phyloP scores from a whole-genome alignment of 1,284 basidiomycete species.

The Ceratobasidium sp. region DNA sequence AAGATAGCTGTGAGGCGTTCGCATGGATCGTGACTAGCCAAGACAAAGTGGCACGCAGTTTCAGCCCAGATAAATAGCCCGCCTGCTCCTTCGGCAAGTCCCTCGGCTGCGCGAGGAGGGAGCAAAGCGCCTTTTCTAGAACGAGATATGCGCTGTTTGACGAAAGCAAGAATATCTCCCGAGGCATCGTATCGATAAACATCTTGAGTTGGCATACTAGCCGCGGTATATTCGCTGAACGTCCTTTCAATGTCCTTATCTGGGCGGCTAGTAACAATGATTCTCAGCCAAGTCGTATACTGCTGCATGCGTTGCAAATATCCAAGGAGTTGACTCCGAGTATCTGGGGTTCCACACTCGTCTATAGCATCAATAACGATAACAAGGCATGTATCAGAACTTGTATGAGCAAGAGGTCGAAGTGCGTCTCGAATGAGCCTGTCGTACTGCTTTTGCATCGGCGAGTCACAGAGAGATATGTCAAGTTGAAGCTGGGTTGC shows the following conservation, averaged over 20 bases:
- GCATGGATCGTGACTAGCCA: not conserved
- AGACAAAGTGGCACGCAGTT: conserved; percentile 10
- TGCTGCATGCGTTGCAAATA: not conserved
- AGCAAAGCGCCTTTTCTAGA: not conserved
- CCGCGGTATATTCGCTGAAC: not conserved
- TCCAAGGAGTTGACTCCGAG: not conserved
- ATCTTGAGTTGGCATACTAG: not conserved
- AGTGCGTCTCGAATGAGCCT: not conserved
- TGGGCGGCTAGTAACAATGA: conserved; percentile 43
- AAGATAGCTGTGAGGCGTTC: not conserved
- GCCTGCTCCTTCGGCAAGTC: conserved; percentile 6
- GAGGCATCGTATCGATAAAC: not conserved
- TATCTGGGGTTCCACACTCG: conserved; percentile 14
- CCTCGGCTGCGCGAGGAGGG: not conserved
- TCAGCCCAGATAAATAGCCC: conserved; percentile 44
- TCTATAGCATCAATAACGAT: conserved; percentile 42
- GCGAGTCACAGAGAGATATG: not conserved
- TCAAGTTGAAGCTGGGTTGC: not conserved
- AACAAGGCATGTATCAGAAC: not conserved
- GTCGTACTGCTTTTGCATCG: conserved; percentile 2
- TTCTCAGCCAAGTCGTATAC: not conserved
- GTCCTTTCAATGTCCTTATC: not conserved
- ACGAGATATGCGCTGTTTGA: not conserved
- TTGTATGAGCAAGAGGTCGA: not conserved
- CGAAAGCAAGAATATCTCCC: not conserved